Percentiles rank a stretch among this genome's conserved stretches.
phyloP scores from a whole-genome alignment of 2,329 filamentous ascomycete genomes.

The Pyrenochaeta sp. region DNA sequence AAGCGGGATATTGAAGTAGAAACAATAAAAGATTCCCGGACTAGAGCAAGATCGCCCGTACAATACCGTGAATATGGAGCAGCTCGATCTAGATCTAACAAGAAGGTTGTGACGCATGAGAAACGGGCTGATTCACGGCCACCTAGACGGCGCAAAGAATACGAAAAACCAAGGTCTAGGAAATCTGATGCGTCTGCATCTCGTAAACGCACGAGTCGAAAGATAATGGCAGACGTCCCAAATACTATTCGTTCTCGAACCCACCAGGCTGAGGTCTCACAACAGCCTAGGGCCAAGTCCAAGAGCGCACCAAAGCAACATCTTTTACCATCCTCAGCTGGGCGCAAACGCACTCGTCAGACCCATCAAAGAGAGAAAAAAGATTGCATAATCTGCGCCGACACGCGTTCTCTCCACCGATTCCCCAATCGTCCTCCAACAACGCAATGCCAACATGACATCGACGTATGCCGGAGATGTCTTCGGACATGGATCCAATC shows the following conservation, averaged over 20 bases:
- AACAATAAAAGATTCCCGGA: not conserved
- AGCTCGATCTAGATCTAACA: not conserved
- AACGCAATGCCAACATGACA: slow-evolving; percentile 41
- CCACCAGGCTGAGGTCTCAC: not conserved
- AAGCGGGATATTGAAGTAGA: not conserved
- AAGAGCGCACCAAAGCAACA: not conserved
- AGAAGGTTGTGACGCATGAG: not conserved
- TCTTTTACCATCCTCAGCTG: not conserved
- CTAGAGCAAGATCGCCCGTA: not conserved
- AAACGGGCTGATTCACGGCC: not conserved
- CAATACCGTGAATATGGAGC: not conserved
- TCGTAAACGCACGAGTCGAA: not conserved
- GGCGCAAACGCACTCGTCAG: not conserved
- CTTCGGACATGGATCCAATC: slow-evolving; percentile 51
- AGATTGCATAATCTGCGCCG: slow-evolving; percentile 48
- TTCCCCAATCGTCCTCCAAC: slow-evolving; percentile 47
- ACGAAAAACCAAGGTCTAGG: not conserved
- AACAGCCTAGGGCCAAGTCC: not conserved
- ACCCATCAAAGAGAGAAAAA: slow-evolving; percentile 2
- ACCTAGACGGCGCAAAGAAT: not conserved
- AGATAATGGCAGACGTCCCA: not conserved
- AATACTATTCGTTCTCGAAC: not conserved
- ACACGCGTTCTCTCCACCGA: slow-evolving; percentile 34
- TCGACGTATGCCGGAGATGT: slow-evolving; percentile 49
- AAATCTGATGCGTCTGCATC: not conserved